Percentiles rank a stretch among this genome's conserved stretches.
These are phyloP conservation scores for Casaregolazyma lundiana DNA, from an alignment of 1,139 yeast genomes.

Conservation along the genomic window DNA sequence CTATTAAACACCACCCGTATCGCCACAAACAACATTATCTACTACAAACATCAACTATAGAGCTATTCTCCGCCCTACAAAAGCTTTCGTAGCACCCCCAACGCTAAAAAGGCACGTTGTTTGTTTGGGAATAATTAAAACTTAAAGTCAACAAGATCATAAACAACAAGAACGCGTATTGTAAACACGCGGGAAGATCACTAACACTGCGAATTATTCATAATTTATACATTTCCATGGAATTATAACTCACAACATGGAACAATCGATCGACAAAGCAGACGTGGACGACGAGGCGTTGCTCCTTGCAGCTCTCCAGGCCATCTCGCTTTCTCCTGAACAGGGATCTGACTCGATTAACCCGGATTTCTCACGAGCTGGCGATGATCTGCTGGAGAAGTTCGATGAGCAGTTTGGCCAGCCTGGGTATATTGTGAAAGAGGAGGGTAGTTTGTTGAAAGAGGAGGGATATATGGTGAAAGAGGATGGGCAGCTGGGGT, in stretches of 20 bases:
- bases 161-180: too few relatives aligned
- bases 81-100: too few relatives aligned
- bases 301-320: constrained; percentile 7
- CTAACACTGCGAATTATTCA: not conserved
- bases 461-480: not conserved
- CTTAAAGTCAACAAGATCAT: too few relatives aligned
- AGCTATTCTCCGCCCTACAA: too few relatives aligned
- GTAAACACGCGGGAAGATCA: not conserved
- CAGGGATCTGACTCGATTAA: not conserved
- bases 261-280: not conserved
- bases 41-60: too few relatives aligned
- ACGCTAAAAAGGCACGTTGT: too few relatives aligned
- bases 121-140: too few relatives aligned
- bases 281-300: constrained; percentile 5
- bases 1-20: too few relatives aligned
- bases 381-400: not conserved
- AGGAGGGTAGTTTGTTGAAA: not conserved
- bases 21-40: too few relatives aligned
- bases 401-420: not conserved
- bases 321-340: not conserved
- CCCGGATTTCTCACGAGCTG: not conserved
- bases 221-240: too few relatives aligned
- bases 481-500: too few relatives aligned
- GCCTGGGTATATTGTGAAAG: not conserved
- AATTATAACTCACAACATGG: too few relatives aligned